A percentile compares a stretch with the other conserved stretches of the same genome.
Conservation (phyloP, 371 early-diverging fungal genomes). For the Capillidium heterosporum region DNA sequence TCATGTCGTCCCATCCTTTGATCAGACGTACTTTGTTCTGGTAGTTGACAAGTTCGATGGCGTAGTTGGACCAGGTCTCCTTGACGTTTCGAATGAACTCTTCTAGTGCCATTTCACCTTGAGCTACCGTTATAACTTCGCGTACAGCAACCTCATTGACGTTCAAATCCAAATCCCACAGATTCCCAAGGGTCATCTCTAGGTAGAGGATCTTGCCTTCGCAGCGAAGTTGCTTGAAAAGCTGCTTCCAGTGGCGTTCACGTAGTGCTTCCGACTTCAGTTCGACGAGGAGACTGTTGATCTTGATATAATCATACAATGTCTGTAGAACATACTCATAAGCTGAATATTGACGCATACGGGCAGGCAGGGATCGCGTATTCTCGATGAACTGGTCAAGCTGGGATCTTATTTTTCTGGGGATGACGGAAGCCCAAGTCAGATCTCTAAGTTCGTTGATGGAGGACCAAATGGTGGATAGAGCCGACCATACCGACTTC, state of each 20-base stretch:
- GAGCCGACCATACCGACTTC: slow-evolving; percentile 82
- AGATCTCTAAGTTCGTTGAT: slow-evolving; percentile 73
- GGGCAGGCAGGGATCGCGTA: slow-evolving; percentile 81
- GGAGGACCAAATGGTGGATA: slow-evolving; percentile 67
- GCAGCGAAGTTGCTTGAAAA: slow-evolving; percentile 66
- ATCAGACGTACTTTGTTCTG: slow-evolving; percentile 93
- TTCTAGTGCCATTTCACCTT: slow-evolving; percentile 98
- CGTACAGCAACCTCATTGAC: slow-evolving; percentile 66
- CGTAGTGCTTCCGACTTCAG: slow-evolving; percentile 90
- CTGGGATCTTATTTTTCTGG: slow-evolving; percentile 73
- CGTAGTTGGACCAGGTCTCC: slow-evolving; percentile 84
- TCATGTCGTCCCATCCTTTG: slow-evolving; percentile 94
- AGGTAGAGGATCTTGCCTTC: slow-evolving; percentile 44
- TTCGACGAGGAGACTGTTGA: slow-evolving; percentile 66
- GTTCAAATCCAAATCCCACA: slow-evolving; percentile 86
- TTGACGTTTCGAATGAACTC: slow-evolving; percentile 86
- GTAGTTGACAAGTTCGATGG: slow-evolving; percentile 86
- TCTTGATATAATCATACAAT: slow-evolving; percentile 56
- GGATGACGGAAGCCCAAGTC: slow-evolving; percentile 72
- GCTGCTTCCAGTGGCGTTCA: slow-evolving; percentile 91
- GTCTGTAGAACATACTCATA: slow-evolving; percentile 83
- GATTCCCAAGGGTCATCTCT: slow-evolving; percentile 83
- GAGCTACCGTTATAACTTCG: slow-evolving; percentile 79
- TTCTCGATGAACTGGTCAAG: slow-evolving; percentile 67
- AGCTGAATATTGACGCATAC: slow-evolving; percentile 94